These are phyloP conservation scores for Talaromyces piceae DNA, from an alignment of 2,329 filamentous ascomycete species.

Conservation along the genomic window DNA sequence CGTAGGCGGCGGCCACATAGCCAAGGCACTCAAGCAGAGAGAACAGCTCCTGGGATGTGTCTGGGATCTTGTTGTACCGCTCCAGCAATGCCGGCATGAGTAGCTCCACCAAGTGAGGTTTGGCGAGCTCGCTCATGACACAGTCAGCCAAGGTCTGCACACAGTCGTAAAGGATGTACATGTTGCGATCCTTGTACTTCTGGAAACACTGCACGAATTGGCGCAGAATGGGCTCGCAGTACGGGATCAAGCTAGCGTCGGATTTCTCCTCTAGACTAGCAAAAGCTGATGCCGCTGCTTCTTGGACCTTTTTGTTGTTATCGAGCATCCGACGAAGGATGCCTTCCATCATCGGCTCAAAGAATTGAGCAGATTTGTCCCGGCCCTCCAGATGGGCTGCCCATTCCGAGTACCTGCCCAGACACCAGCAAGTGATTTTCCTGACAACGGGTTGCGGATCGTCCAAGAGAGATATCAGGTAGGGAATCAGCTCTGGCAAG, in stretches of 20 bases:
- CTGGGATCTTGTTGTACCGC: constrained; percentile 77
- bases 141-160: constrained; percentile 94
- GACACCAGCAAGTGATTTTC: constrained; percentile 96
- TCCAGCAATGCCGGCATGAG: constrained; percentile 90
- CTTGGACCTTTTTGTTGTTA: constrained; percentile 94
- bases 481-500: constrained; percentile 81
- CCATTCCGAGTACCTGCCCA: constrained; percentile 90
- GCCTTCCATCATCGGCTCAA: constrained; percentile 95
- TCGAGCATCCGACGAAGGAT: constrained; percentile 93
- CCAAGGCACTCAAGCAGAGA: constrained; percentile 93
- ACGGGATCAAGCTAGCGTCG: constrained; percentile 69
- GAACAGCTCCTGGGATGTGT: constrained; percentile 89
- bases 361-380: constrained; percentile 65
- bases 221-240: constrained; percentile 80
- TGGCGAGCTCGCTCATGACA: constrained; percentile 73
- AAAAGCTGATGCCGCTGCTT: constrained; percentile 91
- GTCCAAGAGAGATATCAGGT: constrained; percentile 75
- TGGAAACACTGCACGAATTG: constrained; percentile 90
- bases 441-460: constrained; percentile 85
- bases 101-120: constrained; percentile 69
- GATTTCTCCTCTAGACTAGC: constrained; percentile 94
- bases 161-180: constrained; percentile 98
- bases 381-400: constrained; percentile 66
- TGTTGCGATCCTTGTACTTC: constrained; percentile 97
- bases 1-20: constrained; percentile 83